phyloP scores from a whole-genome alignment of 179 eudicot genomes.

The Monotropa hypopitys region DNA sequence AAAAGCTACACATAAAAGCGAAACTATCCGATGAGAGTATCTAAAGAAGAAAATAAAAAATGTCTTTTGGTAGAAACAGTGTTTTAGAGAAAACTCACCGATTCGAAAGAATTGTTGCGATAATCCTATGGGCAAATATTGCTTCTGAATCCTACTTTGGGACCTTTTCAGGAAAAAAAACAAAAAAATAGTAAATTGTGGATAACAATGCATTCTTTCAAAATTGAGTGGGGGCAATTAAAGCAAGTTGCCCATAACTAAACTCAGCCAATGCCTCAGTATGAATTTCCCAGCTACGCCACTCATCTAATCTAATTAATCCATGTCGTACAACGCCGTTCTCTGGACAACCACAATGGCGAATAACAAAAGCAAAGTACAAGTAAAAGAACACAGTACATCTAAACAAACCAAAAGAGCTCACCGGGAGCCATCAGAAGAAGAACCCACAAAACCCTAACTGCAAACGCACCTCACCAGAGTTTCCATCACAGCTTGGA shows the following conservation, averaged over 20 bases:
- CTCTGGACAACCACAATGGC: background rate
- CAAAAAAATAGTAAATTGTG: background rate
- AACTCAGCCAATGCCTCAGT: background rate
- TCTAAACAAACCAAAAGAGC: background rate
- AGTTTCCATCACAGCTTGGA: background rate
- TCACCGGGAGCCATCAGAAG: background rate
- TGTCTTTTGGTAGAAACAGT: background rate
- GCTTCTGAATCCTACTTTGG: background rate
- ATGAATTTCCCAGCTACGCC: background rate
- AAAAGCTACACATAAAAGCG: too few species aligned
- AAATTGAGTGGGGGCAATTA: background rate
- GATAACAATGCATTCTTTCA: background rate
- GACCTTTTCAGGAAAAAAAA: background rate
- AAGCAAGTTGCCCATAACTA: background rate
- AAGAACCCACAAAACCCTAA: constrained; percentile 5
- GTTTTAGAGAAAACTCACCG: background rate
- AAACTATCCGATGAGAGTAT: background rate
- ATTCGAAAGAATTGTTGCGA: background rate
- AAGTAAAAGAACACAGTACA: background rate
- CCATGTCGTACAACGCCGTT: background rate
- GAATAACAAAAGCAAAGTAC: background rate
- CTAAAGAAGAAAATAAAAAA: background rate
- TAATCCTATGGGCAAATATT: background rate
- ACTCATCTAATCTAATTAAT: background rate
- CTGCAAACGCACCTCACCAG: background rate